These are phyloP conservation scores for Oropetium thomaeum DNA, from an alignment of 176 grass and related monocot genomes.

Conservation along the genomic window DNA sequence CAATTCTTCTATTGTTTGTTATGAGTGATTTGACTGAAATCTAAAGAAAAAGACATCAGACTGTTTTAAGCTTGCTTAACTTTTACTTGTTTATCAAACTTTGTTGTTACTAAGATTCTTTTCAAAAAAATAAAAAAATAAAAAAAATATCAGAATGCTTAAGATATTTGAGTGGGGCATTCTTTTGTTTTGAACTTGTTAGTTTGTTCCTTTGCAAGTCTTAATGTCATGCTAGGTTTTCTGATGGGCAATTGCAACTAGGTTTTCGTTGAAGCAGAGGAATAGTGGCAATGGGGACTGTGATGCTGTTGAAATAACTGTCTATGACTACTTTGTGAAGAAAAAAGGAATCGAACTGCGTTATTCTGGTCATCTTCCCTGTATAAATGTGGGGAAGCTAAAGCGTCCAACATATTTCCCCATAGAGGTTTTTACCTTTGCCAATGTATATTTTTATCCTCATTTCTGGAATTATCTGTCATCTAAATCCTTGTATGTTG, in stretches of 20 bases:
- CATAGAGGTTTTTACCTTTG: constrained; percentile 53
- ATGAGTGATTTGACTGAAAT: not conserved
- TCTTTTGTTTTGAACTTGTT: not conserved
- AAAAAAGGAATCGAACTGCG: constrained; percentile 50
- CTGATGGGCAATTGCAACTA: constrained; percentile 20
- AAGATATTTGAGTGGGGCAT: not conserved
- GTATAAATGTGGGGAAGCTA: constrained; percentile 76
- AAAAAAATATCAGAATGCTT: not conserved
- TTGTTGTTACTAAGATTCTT: constrained; percentile 12
- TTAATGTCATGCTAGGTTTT: constrained; percentile 7
- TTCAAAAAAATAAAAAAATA: too few species aligned
- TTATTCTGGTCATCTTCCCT: constrained; percentile 70
- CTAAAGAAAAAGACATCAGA: not conserved
- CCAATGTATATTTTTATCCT: not conserved
- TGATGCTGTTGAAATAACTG: constrained; percentile 53
- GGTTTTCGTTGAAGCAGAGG: constrained; percentile 51
- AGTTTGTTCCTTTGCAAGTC: not conserved
- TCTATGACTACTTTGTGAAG: constrained; percentile 66
- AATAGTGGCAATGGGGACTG: constrained; percentile 31
- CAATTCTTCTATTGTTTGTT: not conserved
- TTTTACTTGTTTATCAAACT: not conserved
- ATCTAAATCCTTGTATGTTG: constrained; percentile 10
- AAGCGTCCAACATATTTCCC: constrained; percentile 78
- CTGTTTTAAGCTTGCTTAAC: constrained; percentile 6
- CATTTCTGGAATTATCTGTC: not conserved